Conservation (phyloP, 225 moss, liverwort and hornwort genomes). For the Pleurozium schreberi region DNA sequence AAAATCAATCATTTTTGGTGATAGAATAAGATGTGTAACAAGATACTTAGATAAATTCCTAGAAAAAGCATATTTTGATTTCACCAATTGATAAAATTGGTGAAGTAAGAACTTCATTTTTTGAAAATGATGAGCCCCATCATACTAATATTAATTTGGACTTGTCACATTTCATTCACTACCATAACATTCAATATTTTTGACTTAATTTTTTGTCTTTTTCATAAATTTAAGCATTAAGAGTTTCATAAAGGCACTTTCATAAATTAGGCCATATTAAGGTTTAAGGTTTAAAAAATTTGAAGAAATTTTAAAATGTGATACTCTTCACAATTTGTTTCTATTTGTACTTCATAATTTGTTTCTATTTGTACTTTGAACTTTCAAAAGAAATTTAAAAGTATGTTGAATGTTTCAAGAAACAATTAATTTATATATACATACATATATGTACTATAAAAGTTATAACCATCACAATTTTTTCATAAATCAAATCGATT, state of each 20-base stretch:
- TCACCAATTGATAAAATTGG: not conserved
- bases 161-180: not conserved
- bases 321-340: too few species aligned
- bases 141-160: not conserved
- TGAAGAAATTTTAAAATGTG: not conserved
- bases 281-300: accelerated
- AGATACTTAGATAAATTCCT: not conserved
- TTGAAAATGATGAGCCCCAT: not conserved
- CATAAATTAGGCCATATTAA: not conserved
- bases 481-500: not conserved
- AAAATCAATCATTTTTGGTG: not conserved
- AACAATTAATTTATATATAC: not conserved
- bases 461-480: not conserved
- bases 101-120: not conserved
- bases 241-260: not conserved
- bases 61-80: not conserved
- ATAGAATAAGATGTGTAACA: not conserved
- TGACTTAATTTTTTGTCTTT: not conserved
- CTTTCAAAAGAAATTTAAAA: not conserved
- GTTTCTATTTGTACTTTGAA: not conserved
- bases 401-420: not conserved
- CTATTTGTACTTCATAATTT: too few species aligned
- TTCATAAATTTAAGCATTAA: not conserved
- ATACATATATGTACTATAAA: too few species aligned
- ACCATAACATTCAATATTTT: not conserved